Conservation (phyloP, 345 rosid genomes). For the Turritis glabra region DNA sequence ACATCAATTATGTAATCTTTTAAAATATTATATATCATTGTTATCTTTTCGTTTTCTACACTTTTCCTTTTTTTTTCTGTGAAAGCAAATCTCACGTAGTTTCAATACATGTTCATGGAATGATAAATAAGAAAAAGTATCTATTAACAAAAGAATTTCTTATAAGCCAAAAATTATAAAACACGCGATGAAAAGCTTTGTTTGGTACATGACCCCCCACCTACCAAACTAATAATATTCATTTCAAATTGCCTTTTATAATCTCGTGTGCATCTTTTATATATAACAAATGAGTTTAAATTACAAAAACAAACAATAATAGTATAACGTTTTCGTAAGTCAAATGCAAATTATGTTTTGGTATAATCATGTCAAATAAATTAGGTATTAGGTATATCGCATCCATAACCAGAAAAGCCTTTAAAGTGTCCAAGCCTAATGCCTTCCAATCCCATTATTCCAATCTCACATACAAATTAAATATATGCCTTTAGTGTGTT, state of each 20-base stretch:
- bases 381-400: constrained; percentile 35
- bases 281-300: not conserved
- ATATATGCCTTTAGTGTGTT: not conserved
- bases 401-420: constrained; percentile 21
- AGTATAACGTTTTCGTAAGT: not conserved
- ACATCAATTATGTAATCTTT: not conserved
- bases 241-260: not conserved
- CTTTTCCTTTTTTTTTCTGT: constrained; percentile 4
- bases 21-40: not conserved
- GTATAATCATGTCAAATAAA: constrained; percentile 14
- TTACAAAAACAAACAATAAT: not conserved
- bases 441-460: constrained; percentile 11
- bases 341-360: constrained; percentile 15
- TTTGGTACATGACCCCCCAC: constrained; percentile 35
- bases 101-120: constrained; percentile 1
- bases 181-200: constrained; percentile 32
- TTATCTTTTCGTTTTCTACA: constrained; percentile 16
- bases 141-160: not conserved
- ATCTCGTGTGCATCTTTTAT: constrained; percentile 4
- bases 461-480: not conserved
- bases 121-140: not conserved
- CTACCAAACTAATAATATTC: constrained; percentile 11
- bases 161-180: constrained; percentile 15
- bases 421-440: not conserved
- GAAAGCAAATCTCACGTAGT: constrained; percentile 20